A percentile compares a stretch with the other conserved stretches of the same genome.
Conservation (phyloP, 352 stramenopile genomes). For the Pythium rhizo-oryzae region DNA sequence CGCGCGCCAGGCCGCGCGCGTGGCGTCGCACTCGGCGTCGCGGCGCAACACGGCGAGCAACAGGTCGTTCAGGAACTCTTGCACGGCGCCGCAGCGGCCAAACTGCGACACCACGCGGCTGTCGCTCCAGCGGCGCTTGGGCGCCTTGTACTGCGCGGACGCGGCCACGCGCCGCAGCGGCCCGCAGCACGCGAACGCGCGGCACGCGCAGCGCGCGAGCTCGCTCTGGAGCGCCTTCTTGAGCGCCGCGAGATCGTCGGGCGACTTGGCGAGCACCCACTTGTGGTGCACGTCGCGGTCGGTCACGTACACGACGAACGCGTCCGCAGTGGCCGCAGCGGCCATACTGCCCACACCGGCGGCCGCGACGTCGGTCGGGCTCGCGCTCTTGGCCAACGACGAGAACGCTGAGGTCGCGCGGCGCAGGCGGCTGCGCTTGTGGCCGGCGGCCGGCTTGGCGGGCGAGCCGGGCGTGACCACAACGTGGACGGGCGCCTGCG, state of each 20-base stretch:
- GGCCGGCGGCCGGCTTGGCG: conserved; percentile 34
- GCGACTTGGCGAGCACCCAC: conserved; percentile 69
- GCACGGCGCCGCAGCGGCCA: conserved; percentile 48
- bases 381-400: conserved; percentile 21
- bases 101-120: conserved; percentile 42
- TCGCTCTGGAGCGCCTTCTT: conserved; percentile 40
- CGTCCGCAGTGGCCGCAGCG: conserved; percentile 10
- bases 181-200: conserved; percentile 51
- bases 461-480: conserved; percentile 72
- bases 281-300: conserved; percentile 65
- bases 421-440: conserved; percentile 33
- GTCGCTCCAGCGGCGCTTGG: conserved; percentile 39
- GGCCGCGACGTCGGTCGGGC: conserved; percentile 16
- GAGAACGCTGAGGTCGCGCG: conserved; percentile 34
- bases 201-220: conserved; percentile 47
- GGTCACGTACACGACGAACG: conserved; percentile 80
- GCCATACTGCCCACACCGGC: neutral
- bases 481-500: conserved; percentile 42
- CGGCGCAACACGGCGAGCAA: conserved; percentile 39
- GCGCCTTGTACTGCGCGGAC: conserved; percentile 41
- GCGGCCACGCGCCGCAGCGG: conserved; percentile 58
- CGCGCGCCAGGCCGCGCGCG: conserved; percentile 34
- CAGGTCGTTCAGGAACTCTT: conserved; percentile 71
- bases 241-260: conserved; percentile 47
- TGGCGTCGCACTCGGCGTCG: conserved; percentile 47